Base-by-base conservation (phyloP, 192 early-diverging fungal genomes). In the Dimargaris xerosporica region DNA sequence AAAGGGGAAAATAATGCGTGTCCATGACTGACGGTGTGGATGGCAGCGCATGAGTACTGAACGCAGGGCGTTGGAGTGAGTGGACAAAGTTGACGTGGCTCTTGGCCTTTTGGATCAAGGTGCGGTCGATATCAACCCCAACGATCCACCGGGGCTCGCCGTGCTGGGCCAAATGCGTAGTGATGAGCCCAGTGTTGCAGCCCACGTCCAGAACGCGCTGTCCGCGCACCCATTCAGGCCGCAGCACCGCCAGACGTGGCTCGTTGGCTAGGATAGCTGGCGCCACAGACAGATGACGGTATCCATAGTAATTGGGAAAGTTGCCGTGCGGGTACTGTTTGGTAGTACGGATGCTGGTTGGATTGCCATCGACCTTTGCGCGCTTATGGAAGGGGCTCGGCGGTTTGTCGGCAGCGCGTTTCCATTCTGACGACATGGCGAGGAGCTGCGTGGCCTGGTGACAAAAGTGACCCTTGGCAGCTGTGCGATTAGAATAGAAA, bases 151-250 rank as follows among this genome's bases (percentile, higher is more conserved):
- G 17, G 2, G 90, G 82, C 3, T 63, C 59, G 41, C 74, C 78
- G 31, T 76, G 64, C 46, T 70, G n/a, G 0, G 84, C 90, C 68
- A 73, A 29, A 2, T 10, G 25, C 25, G 78, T 66, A 2, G 83
- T 80, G 10, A 91, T 59, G 25, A 77, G 53, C 11, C 84, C 90
- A 0, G 79, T 66, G 67, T 91, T 89, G 72, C 90, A 91, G 3
- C 90, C 90, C 66, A 91, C 78, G 63, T 91, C 90, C 13, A 90
- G 72, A 6, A 89, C 82, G 21, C 54, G 48, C 45, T 83, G 82
- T 12, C 70, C 69, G 43, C 62, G 60, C 34, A 91, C 77, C 67
- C 73, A 73, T 16, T 29, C 60, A 29, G 60, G 50, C 3, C 80
- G 67, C 31, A 91, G 50, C 5, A 82, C 46, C 23, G 67, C 61